phyloP scores from a whole-genome alignment of 1,139 yeast genomes.

The Ogataea hybrid region DNA sequence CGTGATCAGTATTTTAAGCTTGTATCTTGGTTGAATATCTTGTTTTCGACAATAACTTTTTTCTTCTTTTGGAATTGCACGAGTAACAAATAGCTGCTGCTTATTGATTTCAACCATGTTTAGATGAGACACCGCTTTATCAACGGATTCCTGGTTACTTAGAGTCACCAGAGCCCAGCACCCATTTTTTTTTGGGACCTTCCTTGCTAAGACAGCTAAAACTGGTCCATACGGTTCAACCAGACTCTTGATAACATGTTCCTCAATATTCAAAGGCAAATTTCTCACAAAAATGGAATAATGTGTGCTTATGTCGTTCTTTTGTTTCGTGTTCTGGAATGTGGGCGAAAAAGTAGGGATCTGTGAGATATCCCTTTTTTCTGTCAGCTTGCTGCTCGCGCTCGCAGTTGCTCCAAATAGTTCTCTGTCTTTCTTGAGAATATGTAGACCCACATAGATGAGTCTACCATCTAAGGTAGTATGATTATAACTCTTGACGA shows the following conservation, averaged over 20 bases:
- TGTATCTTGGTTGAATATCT: constrained; percentile 17
- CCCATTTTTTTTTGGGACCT: constrained; percentile 37
- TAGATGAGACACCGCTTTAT: constrained; percentile 27
- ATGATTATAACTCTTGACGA: constrained; percentile 37
- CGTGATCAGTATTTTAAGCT: constrained; percentile 26
- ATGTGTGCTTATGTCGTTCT: constrained; percentile 25
- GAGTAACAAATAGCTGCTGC: constrained; percentile 30
- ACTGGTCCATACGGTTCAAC: constrained; percentile 43
- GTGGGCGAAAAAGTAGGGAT: constrained; percentile 15
- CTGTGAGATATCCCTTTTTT: constrained; percentile 16
- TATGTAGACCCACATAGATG: constrained; percentile 42
- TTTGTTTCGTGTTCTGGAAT: background rate
- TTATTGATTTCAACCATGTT: constrained; percentile 29
- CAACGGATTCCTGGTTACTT: constrained; percentile 32
- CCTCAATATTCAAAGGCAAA: constrained; percentile 38
- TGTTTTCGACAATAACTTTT: constrained; percentile 25
- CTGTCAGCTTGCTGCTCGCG: constrained; percentile 4
- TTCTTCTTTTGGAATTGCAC: constrained; percentile 33
- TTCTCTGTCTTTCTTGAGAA: constrained; percentile 36
- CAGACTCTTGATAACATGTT: constrained; percentile 34
- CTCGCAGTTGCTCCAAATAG: constrained; percentile 16
- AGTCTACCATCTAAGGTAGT: constrained; percentile 24
- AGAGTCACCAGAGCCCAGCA: constrained; percentile 47
- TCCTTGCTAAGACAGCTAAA: constrained; percentile 38
- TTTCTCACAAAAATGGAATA: constrained; percentile 45